A percentile compares a stretch with the other conserved stretches of the same genome.
These are phyloP conservation scores for Claviceps spartinae DNA, from an alignment of 2,329 filamentous ascomycete genomes.

Conservation along the genomic window DNA sequence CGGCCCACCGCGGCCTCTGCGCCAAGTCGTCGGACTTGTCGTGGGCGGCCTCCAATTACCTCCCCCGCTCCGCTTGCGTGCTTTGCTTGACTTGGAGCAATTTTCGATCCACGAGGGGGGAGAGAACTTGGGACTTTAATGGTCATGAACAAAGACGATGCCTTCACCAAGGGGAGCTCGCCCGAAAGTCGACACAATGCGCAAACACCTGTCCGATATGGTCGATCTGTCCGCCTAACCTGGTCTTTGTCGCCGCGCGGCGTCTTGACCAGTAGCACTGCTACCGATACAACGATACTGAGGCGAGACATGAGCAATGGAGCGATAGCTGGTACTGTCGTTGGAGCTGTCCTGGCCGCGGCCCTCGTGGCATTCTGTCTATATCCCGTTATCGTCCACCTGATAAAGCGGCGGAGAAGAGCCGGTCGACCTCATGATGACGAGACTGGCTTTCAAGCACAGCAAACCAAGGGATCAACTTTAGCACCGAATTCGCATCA, in stretches of 20 bases:
- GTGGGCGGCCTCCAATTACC: neutral
- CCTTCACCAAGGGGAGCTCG: neutral
- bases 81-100: neutral
- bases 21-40: neutral
- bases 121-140: neutral
- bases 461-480: constrained; percentile 5
- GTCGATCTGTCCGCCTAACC: neutral
- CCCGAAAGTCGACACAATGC: neutral
- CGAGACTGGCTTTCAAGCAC: constrained; percentile 17
- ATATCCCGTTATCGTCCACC: constrained; percentile 25
- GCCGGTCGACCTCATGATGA: constrained; percentile 13
- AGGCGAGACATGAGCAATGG: constrained; percentile 20
- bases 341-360: constrained; percentile 22
- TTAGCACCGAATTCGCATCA: constrained; percentile 12
- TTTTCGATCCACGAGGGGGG: neutral
- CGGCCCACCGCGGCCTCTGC: neutral
- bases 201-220: neutral
- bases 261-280: neutral
- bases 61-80: neutral
- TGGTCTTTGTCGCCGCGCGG: neutral
- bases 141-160: neutral
- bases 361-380: constrained; percentile 23
- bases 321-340: constrained; percentile 23
- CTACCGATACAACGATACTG: constrained; percentile 8
- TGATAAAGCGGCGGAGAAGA: constrained; percentile 16